These are phyloP conservation scores for Aspergillus jensenii DNA, from an alignment of 2,329 filamentous ascomycete genomes.

Conservation along the genomic window DNA sequence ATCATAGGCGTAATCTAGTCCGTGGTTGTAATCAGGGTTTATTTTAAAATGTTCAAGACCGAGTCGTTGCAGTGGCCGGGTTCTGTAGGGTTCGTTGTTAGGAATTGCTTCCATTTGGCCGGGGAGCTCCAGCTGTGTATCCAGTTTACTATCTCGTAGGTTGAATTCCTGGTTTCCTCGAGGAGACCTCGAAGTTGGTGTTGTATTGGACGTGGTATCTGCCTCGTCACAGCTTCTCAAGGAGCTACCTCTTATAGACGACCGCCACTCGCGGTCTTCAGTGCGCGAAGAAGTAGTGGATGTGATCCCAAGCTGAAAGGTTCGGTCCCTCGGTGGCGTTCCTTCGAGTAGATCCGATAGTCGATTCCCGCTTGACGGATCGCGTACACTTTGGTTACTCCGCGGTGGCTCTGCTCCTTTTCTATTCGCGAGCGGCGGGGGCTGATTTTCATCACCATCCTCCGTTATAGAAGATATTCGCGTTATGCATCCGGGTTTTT, in stretches of 20 bases:
- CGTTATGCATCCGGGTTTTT: conserved; percentile 27
- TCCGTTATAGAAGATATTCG: conserved; percentile 50
- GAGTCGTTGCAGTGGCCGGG: conserved; percentile 58
- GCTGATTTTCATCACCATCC: conserved; percentile 44
- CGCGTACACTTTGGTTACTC: not conserved
- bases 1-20: conserved; percentile 69
- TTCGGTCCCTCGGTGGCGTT: conserved; percentile 24
- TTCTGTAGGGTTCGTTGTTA: conserved; percentile 53
- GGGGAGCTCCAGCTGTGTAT: not conserved
- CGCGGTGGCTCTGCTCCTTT: not conserved
- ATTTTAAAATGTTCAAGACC: conserved; percentile 75
- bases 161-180: not conserved
- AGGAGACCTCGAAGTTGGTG: not conserved
- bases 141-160: not conserved
- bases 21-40: conserved; percentile 71
- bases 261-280: not conserved
- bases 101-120: conserved; percentile 14
- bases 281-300: not conserved
- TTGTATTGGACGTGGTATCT: not conserved
- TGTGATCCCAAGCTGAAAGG: conserved; percentile 11
- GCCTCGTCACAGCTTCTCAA: not conserved
- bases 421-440: not conserved
- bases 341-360: conserved; percentile 34
- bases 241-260: not conserved
- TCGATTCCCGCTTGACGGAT: conserved; percentile 20